Evolutionary conservation across 2,329 filamentous ascomycete species (phyloP).

Genomic region (Fusarium sp.): DNA sequence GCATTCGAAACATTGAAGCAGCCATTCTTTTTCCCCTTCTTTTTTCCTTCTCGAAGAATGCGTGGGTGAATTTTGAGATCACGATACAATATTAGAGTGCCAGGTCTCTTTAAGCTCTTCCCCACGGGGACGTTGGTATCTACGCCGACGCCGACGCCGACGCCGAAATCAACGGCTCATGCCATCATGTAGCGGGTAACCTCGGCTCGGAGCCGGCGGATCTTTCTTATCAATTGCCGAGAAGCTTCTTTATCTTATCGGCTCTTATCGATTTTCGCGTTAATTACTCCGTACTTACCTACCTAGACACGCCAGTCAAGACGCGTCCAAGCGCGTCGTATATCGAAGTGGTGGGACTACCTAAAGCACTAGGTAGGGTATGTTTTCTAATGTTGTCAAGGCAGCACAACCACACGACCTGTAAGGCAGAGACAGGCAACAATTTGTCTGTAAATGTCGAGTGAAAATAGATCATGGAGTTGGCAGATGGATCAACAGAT

Average conservation of each 20-base stretch:
- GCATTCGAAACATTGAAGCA: conserved; percentile 50
- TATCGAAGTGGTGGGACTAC: conserved; percentile 15
- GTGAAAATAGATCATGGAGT: conserved; percentile 57
- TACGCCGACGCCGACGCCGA: not conserved
- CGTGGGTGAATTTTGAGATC: not conserved
- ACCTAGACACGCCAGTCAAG: conserved; percentile 8
- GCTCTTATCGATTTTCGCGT: not conserved
- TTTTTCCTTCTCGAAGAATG: not conserved
- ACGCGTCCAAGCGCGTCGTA: conserved; percentile 37
- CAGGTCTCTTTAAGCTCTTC: conserved; percentile 11
- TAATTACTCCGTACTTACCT: conserved; percentile 14
- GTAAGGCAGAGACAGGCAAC: conserved; percentile 23
- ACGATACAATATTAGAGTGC: not conserved
- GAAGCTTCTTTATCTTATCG: conserved; percentile 24
- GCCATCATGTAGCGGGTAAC: conserved; percentile 49
- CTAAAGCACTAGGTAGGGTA: not conserved
- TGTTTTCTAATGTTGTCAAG: conserved; percentile 23
- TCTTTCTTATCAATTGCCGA: conserved; percentile 30
- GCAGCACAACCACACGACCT: conserved; percentile 31
- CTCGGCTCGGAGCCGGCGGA: conserved; percentile 47
- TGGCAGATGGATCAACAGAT: conserved; percentile 59
- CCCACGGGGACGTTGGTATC: conserved; percentile 21
- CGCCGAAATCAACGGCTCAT: conserved; percentile 18
- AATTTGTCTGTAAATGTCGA: conserved; percentile 10
- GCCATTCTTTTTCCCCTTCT: conserved; percentile 49